Base-by-base conservation (phyloP, 345 rosid species). In the Barbarea vulgaris region DNA sequence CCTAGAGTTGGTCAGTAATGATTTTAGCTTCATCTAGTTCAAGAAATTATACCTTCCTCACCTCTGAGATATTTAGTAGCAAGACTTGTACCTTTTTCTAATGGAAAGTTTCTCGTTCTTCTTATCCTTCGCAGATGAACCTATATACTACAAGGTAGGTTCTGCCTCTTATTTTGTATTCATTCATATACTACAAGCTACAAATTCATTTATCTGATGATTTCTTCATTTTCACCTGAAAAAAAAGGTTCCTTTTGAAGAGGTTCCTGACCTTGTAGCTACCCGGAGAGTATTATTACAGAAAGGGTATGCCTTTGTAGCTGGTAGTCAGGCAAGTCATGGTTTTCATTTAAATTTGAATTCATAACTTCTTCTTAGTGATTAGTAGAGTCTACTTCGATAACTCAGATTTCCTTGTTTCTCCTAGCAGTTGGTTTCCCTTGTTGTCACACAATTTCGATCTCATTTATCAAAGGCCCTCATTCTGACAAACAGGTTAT, bases 171-270 rank as follows among this genome's bases (percentile, higher is more conserved):
- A 66, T 50, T 81, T 64, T 39, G 60, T 68, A 42, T 12, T 24
- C 15, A n/a, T 66, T 52, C 51, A 48, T 77, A 27, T 57, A 59
- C 42, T 53, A 51, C 21, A 31, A 58, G 31, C 36, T 71, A 14
- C 10, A 1, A 4, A 18, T 33, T 62, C 65, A 22, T 12, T 27
- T 48, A 31, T 28, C 68, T 64, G 28, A 77, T 36, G 9, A 3
- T 3, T 5, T 13, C 14, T 72, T 62, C 51, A 50, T 24, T 47
- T 74, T 47, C 60, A 51, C 56, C 46, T 68, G 11, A 39, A 37
- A 83, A 83, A 91, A 83, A 83, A 91, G 98, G 97, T 90, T 30
- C 97, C 98, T 30, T 94, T 92, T 79, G 97, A 94, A 87, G 97
- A 90, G 76, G 99, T 94, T 76, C 93, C 99, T 19, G 97, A 90